Evolutionary conservation across 208 protist species (phyloP).

Genomic region (Blastocrithidia nonstop): DNA sequence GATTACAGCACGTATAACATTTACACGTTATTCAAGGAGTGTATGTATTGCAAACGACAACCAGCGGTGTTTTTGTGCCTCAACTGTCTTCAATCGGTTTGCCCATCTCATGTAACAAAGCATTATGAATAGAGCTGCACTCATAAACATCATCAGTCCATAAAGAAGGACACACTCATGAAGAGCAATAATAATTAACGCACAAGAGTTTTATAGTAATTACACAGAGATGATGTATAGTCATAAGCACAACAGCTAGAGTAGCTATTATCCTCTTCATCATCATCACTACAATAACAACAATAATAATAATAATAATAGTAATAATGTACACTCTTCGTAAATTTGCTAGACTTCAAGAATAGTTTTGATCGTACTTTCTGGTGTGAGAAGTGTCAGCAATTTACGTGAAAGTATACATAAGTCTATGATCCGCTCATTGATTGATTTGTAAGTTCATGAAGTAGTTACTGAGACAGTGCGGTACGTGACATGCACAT

Average conservation of each 20-base stretch:
- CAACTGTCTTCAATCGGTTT: conserved; percentile 41
- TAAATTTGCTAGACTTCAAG: conserved; percentile 60
- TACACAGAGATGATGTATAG: no score
- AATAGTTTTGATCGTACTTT: conserved; percentile 63
- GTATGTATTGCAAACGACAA: conserved; percentile 30
- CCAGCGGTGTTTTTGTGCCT: conserved; percentile 56
- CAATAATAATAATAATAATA: no score
- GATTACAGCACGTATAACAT: conserved; percentile 50
- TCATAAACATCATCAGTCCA: no score
- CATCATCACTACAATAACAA: neutral
- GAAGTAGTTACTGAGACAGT: conserved; percentile 31
- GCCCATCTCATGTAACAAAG: conserved; percentile 43
- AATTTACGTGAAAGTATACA: conserved; percentile 65
- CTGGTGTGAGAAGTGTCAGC: conserved; percentile 57
- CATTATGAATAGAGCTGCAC: conserved; percentile 21
- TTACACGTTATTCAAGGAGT: conserved; percentile 37
- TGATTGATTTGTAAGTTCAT: conserved; percentile 50
- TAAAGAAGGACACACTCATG: neutral
- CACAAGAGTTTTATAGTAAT: no score
- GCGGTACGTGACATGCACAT: conserved; percentile 50
- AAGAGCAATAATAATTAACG: conserved; percentile 1
- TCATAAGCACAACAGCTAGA: neutral
- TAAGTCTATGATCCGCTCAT: conserved; percentile 59
- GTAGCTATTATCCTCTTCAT: neutral
- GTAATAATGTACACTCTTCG: conserved; percentile 32